Evolutionary conservation across 345 rosid genomes (phyloP).

Genomic region (Erysimum cheiranthoides): DNA sequence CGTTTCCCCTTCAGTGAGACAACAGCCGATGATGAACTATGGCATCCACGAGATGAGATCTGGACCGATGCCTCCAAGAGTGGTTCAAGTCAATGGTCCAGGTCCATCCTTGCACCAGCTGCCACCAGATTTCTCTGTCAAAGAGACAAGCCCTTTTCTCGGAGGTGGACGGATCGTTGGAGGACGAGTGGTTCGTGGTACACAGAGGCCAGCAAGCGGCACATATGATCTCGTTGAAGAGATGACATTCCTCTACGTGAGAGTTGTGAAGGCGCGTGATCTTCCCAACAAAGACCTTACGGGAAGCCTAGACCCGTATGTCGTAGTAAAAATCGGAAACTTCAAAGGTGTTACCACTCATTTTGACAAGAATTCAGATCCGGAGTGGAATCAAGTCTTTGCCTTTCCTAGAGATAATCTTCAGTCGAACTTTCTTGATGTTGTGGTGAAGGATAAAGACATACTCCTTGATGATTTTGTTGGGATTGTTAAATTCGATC

Average conservation of each 20-base stretch:
- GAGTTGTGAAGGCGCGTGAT: constrained; percentile 93
- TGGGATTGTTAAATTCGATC: constrained; percentile 67
- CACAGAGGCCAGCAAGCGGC: constrained; percentile 56
- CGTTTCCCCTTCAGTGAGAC: constrained; percentile 34
- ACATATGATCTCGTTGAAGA: constrained; percentile 96
- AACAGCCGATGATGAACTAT: constrained; percentile 24
- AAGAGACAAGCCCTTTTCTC: constrained; percentile 86
- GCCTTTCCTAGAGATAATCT: constrained; percentile 75
- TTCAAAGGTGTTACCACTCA: constrained; percentile 73
- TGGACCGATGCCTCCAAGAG: constrained; percentile 42
- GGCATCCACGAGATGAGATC: constrained; percentile 46
- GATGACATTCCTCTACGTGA: constrained; percentile 82
- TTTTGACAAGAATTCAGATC: constrained; percentile 71
- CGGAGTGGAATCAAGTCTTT: constrained; percentile 96
- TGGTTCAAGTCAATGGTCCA: constrained; percentile 38
- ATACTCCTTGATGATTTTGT: constrained; percentile 71
- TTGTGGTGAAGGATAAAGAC: constrained; percentile 83
- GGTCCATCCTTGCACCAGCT: constrained; percentile 45
- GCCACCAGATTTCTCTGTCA: constrained; percentile 69
- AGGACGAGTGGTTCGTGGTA: constrained; percentile 74
- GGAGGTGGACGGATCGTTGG: constrained; percentile 84
- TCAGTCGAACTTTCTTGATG: constrained; percentile 71
- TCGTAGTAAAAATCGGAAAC: constrained; percentile 85
- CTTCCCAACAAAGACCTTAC: constrained; percentile 78
- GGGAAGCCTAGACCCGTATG: constrained; percentile 90